These are phyloP conservation scores for Fraxinus sp. DNA, from an alignment of 305 asterid genomes.

Conservation along the genomic window DNA sequence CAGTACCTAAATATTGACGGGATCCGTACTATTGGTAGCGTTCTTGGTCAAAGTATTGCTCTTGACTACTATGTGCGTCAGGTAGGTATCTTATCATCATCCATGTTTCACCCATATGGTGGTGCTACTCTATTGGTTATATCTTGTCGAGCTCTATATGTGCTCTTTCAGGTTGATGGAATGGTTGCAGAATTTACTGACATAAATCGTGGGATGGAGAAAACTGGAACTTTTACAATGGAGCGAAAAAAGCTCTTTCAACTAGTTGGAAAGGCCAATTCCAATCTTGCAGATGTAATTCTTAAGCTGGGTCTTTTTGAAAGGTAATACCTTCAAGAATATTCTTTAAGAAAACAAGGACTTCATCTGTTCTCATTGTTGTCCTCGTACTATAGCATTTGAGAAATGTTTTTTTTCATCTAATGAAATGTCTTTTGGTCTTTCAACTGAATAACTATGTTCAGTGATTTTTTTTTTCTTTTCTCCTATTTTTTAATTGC, in stretches of 20 bases:
- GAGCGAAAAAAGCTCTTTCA: not conserved
- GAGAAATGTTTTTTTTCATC: not conserved
- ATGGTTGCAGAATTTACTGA: not conserved
- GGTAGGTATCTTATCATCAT: slow-evolving; percentile 42
- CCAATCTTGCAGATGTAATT: slow-evolving; percentile 1
- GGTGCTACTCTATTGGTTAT: not conserved
- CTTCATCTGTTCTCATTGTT: not conserved
- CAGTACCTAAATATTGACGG: slow-evolving; percentile 76
- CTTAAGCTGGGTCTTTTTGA: not conserved
- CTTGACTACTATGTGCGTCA: slow-evolving; percentile 95
- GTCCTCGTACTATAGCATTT: not conserved
- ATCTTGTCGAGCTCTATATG: not conserved
- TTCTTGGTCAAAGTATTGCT: slow-evolving; percentile 97
- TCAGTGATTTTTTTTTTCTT: not conserved
- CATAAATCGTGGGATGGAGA: not conserved
- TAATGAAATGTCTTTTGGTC: not conserved
- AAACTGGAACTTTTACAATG: slow-evolving; percentile 2
- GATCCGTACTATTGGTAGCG: slow-evolving; percentile 91
- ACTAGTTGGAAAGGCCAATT: not conserved
- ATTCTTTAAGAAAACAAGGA: not conserved
- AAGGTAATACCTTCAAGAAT: not conserved
- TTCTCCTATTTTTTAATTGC: not conserved
- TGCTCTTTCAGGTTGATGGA: slow-evolving; percentile 53
- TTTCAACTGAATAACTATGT: not conserved
- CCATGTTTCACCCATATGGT: not conserved